Conservation (phyloP, 2,329 filamentous ascomycete species). For the Ceratocystis smalleyi region DNA sequence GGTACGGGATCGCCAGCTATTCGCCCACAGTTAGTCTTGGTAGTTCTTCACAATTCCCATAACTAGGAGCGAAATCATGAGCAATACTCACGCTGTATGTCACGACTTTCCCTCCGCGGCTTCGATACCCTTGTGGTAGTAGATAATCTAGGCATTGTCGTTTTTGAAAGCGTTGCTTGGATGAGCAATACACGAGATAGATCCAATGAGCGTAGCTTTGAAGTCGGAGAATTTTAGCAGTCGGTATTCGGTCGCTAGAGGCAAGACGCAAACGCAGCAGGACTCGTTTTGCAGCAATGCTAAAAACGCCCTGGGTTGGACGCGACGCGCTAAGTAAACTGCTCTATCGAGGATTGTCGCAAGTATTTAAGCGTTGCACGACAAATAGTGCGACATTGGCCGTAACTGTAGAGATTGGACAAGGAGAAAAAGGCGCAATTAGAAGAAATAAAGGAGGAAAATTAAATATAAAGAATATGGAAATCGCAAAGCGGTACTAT, state of each 20-base stretch:
- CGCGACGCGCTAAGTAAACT: not conserved
- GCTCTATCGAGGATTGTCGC: not conserved
- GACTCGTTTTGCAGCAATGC: not conserved
- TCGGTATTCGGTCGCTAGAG: not conserved
- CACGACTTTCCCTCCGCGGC: constrained; percentile 7
- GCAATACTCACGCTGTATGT: constrained; percentile 11
- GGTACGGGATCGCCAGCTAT: constrained; percentile 61
- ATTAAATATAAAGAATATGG: not conserved
- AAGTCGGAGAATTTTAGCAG: not conserved
- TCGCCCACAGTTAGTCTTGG: not conserved
- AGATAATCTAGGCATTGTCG: constrained; percentile 12
- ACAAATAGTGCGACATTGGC: not conserved
- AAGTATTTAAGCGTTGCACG: not conserved
- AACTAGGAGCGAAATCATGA: not conserved
- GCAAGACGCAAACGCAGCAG: not conserved
- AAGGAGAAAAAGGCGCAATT: not conserved
- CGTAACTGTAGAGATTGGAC: not conserved
- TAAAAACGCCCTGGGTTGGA: not conserved
- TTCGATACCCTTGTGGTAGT: constrained; percentile 6
- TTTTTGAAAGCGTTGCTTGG: not conserved
- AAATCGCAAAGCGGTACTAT: not conserved
- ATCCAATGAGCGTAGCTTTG: not conserved
- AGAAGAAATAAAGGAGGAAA: not conserved
- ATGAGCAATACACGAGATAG: not conserved
- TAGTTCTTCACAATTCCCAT: not conserved